Conservation (phyloP, 2,329 filamentous ascomycete species). For the Leptosphaerulina australis region DNA sequence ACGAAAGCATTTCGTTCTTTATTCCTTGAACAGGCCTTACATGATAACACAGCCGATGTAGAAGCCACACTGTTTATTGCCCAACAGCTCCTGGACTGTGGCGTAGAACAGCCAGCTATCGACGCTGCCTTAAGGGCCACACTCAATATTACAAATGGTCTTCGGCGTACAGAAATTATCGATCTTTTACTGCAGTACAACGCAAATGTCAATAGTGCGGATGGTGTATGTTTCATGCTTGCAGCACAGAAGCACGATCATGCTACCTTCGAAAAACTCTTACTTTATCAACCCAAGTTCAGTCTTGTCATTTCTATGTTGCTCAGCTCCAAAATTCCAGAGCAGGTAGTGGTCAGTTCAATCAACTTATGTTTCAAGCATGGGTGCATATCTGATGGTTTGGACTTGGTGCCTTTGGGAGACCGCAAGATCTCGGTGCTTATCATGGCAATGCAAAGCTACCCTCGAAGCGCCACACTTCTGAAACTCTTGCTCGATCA, state of each 20-base stretch:
- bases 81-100: constrained; percentile 32
- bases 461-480: constrained; percentile 33
- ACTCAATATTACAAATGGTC: constrained; percentile 23
- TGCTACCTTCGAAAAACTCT: constrained; percentile 34
- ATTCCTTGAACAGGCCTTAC: constrained; percentile 25
- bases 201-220: constrained; percentile 40
- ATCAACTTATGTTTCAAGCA: constrained; percentile 63
- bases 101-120: constrained; percentile 39
- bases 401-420: constrained; percentile 20
- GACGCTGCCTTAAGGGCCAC: constrained; percentile 33
- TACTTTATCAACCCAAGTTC: constrained; percentile 55
- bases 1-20: constrained; percentile 38
- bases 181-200: constrained; percentile 34
- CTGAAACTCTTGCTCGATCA: constrained; percentile 29
- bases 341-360: constrained; percentile 53
- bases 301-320: constrained; percentile 63
- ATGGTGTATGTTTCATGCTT: constrained; percentile 41
- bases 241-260: constrained; percentile 33
- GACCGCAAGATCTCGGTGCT: constrained; percentile 27
- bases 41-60: constrained; percentile 2
- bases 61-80: constrained; percentile 22
- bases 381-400: constrained; percentile 32
- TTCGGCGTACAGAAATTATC: constrained; percentile 19
- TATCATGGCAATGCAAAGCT: constrained; percentile 33
- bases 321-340: constrained; percentile 58